phyloP scores from a whole-genome alignment of 495 filamentous ascomycete species.

The Podospora tetraspora region DNA sequence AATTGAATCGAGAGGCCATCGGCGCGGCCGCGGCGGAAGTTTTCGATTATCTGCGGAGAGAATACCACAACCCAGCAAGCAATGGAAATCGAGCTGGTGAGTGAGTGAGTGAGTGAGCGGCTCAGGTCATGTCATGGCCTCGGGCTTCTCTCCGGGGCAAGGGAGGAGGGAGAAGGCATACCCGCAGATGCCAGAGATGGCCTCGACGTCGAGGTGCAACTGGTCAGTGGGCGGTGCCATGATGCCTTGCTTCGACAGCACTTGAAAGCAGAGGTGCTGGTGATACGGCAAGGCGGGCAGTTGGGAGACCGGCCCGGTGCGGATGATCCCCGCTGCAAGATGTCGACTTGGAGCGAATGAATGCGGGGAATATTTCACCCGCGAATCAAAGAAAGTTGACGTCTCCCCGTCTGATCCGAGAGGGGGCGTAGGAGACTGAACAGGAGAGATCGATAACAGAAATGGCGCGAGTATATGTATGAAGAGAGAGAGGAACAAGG shows the following conservation, averaged over 20 bases:
- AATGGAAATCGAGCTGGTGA: constrained; percentile 71
- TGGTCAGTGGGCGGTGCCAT: constrained; percentile 68
- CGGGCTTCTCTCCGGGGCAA: not conserved
- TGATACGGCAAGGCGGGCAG: not conserved
- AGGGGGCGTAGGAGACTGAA: not conserved
- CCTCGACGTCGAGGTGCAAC: constrained; percentile 72
- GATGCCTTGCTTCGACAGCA: not conserved
- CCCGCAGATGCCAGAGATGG: constrained; percentile 86
- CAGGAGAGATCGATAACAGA: not conserved
- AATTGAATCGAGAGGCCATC: constrained; percentile 88
- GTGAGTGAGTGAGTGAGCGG: not conserved
- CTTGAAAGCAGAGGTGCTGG: not conserved
- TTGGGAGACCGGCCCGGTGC: not conserved
- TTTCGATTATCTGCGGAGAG: constrained; percentile 93
- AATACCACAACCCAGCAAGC: constrained; percentile 98
- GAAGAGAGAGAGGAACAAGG: not conserved
- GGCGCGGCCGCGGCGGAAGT: constrained; percentile 79
- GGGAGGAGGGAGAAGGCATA: constrained; percentile 32
- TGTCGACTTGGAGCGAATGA: not conserved
- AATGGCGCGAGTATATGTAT: not conserved
- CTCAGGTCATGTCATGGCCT: not conserved
- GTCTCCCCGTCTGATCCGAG: not conserved
- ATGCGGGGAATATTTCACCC: not conserved
- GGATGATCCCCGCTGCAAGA: not conserved
- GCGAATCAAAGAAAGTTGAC: not conserved